Evolutionary conservation across 345 rosid species (phyloP).

Genomic region (Pugionium cornutum): DNA sequence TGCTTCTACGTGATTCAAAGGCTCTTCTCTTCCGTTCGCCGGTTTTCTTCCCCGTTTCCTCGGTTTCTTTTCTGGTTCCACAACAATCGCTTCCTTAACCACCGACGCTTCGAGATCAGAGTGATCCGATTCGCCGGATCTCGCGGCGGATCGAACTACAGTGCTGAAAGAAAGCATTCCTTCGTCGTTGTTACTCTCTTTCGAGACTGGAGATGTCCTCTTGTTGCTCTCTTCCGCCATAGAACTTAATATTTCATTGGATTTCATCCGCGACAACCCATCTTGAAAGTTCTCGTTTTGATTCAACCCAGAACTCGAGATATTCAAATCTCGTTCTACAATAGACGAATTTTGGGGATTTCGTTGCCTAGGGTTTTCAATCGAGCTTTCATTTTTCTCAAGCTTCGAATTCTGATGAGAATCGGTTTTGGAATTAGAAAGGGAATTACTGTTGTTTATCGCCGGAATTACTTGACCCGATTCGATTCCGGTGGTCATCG

Average conservation of each 20-base stretch:
- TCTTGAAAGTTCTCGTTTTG: constrained; percentile 48
- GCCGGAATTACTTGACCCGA: constrained; percentile 31
- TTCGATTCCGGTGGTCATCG: constrained; percentile 47
- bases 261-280: constrained; percentile 47
- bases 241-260: constrained; percentile 64
- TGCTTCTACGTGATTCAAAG: constrained; percentile 98
- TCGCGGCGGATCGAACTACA: constrained; percentile 55
- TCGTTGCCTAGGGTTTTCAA: constrained; percentile 35
- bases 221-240: constrained; percentile 59
- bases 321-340: constrained; percentile 59
- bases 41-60: constrained; percentile 95
- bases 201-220: constrained; percentile 61
- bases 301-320: constrained; percentile 53
- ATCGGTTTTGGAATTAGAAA: constrained; percentile 39
- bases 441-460: constrained; percentile 36
- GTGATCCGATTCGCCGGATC: constrained; percentile 78
- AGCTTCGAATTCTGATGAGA: constrained; percentile 35
- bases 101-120: constrained; percentile 97
- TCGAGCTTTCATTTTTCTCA: constrained; percentile 35
- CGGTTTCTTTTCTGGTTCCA: constrained; percentile 85
- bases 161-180: constrained; percentile 87
- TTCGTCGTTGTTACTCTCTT: constrained; percentile 52
- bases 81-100: constrained; percentile 71
- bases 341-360: constrained; percentile 7
- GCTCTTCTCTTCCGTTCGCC: constrained; percentile 98